Conservation (phyloP, 106 monocot species). For the Platanthera zijinensis region DNA sequence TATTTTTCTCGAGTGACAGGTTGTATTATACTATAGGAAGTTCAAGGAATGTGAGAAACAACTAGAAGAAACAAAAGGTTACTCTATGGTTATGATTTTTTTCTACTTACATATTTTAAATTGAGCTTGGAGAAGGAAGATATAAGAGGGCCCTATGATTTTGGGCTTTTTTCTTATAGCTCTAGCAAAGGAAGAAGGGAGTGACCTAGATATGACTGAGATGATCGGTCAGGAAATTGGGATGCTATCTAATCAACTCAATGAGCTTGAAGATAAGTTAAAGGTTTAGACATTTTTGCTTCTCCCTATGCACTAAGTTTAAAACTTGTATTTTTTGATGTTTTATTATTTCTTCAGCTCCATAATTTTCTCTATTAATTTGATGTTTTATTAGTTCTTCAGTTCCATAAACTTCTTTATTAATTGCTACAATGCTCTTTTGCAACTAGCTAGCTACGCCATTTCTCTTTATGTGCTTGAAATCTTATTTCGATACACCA, state of each 20-base stretch:
- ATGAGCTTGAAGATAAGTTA: constrained; percentile 68
- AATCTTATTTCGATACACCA: background rate
- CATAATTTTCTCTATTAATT: background rate
- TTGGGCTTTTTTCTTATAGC: constrained; percentile 32
- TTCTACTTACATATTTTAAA: constrained; percentile 6
- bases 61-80: constrained; percentile 86
- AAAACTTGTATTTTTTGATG: background rate
- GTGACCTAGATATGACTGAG: constrained; percentile 84
- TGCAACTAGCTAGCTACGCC: background rate
- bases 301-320: background rate
- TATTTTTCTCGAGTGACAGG: constrained; percentile 37
- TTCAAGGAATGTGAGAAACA: constrained; percentile 85
- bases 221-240: constrained; percentile 85
- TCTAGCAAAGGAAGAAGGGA: constrained; percentile 66
- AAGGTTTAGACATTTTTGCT: constrained; percentile 33
- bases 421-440: background rate
- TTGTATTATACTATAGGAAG: constrained; percentile 60
- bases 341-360: background rate
- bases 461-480: background rate
- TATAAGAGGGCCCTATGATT: background rate
- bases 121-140: too few relatives aligned
- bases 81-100: constrained; percentile 2
- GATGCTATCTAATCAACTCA: constrained; percentile 51
- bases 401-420: background rate
- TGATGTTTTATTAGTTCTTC: background rate